A percentile compares a stretch with the other conserved stretches of the same genome.
Evolutionary conservation across 2,329 filamentous ascomycete species (phyloP).

Genomic region (Aspergillus pseudotamarii): DNA sequence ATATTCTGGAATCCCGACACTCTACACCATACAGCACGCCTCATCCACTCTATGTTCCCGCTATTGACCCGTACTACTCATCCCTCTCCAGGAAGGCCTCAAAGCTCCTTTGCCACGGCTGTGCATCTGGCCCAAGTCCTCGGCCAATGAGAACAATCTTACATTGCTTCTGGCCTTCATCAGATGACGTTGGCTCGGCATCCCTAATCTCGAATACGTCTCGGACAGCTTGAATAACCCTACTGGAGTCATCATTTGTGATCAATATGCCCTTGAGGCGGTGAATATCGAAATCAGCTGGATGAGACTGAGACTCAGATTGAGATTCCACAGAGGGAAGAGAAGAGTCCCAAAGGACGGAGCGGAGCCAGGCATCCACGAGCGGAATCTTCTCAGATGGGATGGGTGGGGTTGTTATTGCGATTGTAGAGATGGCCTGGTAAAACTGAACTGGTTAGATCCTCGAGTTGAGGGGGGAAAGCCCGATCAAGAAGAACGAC

Average conservation of each 20-base stretch:
- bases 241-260: conserved; percentile 65
- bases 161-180: conserved; percentile 32
- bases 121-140: conserved; percentile 39
- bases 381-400: conserved; percentile 57
- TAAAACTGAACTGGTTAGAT: conserved; percentile 7
- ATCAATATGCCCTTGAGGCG: conserved; percentile 80
- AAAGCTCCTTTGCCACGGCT: conserved; percentile 40
- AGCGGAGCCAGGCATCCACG: conserved; percentile 81
- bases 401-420: conserved; percentile 68
- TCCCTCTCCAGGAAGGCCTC: conserved; percentile 29
- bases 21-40: not conserved
- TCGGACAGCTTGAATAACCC: conserved; percentile 86
- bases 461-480: not conserved
- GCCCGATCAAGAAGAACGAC: conserved; percentile 27
- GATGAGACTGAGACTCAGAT: conserved; percentile 19
- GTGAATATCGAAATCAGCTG: conserved; percentile 73
- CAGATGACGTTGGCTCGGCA: conserved; percentile 26
- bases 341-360: conserved; percentile 74
- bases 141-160: conserved; percentile 53
- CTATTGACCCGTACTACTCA: conserved; percentile 7
- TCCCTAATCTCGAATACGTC: conserved; percentile 94
- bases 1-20: not conserved
- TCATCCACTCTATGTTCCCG: not conserved
- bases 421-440: conserved; percentile 81
- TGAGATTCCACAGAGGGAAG: conserved; percentile 26